Conservation (phyloP, 106 monocot species). For the Acorus gramineus region DNA sequence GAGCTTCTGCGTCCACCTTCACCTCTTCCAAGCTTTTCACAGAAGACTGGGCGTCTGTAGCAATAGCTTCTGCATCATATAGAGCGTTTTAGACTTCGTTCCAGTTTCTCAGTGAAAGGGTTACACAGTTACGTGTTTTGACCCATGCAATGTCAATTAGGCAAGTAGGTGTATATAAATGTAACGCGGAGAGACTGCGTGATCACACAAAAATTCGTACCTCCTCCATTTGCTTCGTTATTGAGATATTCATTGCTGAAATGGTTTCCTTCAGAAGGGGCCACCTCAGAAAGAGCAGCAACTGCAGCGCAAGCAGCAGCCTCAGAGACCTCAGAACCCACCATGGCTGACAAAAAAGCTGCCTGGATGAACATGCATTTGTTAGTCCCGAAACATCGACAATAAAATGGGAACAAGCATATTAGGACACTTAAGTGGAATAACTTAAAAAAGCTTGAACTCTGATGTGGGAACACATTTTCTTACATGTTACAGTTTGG, state of each 20-base stretch:
- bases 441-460: too few species aligned
- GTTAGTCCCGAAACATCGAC: too few species aligned
- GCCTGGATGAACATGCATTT: conserved; percentile 25
- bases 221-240: conserved; percentile 21
- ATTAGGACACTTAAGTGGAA: too few species aligned
- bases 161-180: neutral
- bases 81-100: too few species aligned
- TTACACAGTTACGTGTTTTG: too few species aligned
- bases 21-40: conserved; percentile 23
- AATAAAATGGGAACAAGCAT: too few species aligned
- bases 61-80: conserved; percentile 10
- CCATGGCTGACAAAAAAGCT: conserved; percentile 81
- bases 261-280: neutral
- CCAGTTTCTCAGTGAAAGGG: too few species aligned
- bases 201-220: conserved; percentile 13
- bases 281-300: conserved; percentile 29
- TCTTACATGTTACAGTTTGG: too few species aligned
- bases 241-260: neutral
- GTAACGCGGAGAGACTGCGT: neutral
- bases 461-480: too few species aligned
- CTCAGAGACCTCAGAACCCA: conserved; percentile 57
- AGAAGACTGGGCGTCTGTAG: conserved; percentile 12
- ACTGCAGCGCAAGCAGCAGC: conserved; percentile 63
- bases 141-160: neutral
- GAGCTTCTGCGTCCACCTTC: conserved; percentile 27